Base-by-base conservation (phyloP, 305 asterid genomes). In the Andrographis paniculata region DNA sequence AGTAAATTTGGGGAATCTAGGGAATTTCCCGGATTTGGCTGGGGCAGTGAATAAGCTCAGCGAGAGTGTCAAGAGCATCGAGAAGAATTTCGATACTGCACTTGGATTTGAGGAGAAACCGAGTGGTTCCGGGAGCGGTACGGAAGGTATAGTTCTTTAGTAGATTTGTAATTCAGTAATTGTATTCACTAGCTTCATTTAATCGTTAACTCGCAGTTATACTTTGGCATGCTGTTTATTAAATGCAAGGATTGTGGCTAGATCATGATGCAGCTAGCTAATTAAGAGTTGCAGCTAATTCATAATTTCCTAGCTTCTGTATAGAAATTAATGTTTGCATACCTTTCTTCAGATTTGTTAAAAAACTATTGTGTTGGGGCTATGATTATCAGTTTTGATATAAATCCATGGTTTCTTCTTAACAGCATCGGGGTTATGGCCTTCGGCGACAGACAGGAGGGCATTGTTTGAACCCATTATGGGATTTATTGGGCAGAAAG, bases 31-130 rank as follows among this genome's bases (percentile, higher is more conserved):
- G 45, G 95, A 84, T 84, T 66, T 84, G 13, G 71, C 95, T 0
- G 95, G 78, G 46, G 95, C 93, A 19, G 84, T 84, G 53, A 84
- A 74, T 66, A 84, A 84, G 67, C 67, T 84, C 50, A 78, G 89
- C 60, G 95, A 84, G 74, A 73, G 93, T 63, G 95, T 81, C 31
- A 84, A 84, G 66, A 80, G 70, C 42, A 84, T 84, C 5, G 95
- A 84, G 73, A 84, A 84, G 71, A 84, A 78, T 69, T 84, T 84
- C 44, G 95, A 84, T 31, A 73, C 45, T n/a, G 95, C 95, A 3
- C 80, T 84, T 27, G 95, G 95, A 17, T 75, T 84, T 4, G 89
- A 84, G 31, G 93, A 76, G 66, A 73, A 78, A 59, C 60, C 93
- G 3, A 75, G 73, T 45, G 57, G 45, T 31, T 15, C 65, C 35